A percentile compares a stretch with the other conserved stretches of the same genome.
phyloP scores from a whole-genome alignment of 352 stramenopile species.

The Globisporangium radiosum region DNA sequence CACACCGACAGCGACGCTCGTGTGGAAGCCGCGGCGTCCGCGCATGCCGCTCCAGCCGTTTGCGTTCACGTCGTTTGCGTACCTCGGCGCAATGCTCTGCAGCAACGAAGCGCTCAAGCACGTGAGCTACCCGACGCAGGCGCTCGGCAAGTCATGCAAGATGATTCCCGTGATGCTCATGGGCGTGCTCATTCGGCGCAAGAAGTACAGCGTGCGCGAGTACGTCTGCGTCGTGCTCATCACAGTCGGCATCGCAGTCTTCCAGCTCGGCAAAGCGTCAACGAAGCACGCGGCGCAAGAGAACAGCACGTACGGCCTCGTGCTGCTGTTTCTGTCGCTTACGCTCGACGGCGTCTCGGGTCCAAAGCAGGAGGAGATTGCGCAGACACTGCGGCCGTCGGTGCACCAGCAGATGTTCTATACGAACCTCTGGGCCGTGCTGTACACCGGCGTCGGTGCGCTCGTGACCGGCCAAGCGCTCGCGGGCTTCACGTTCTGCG shows the following conservation, averaged over 20 bases:
- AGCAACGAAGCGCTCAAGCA: constrained; percentile 91
- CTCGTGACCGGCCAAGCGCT: constrained; percentile 70
- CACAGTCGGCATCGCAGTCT: constrained; percentile 85
- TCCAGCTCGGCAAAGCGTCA: constrained; percentile 83
- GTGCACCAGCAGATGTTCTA: constrained; percentile 90
- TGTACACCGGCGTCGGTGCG: constrained; percentile 75
- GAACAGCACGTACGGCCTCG: constrained; percentile 86
- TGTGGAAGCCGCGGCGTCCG: constrained; percentile 70
- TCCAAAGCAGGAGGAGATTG: constrained; percentile 93
- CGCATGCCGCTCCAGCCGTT: constrained; percentile 76
- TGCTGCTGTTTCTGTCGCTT: constrained; percentile 90
- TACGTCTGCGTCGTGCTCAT: constrained; percentile 90
- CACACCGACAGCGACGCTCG: constrained; percentile 46
- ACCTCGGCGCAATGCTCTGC: constrained; percentile 89
- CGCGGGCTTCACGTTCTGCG: constrained; percentile 69
- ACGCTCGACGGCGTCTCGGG: constrained; percentile 94
- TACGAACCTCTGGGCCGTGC: constrained; percentile 85
- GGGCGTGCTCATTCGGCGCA: constrained; percentile 88
- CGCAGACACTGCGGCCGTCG: constrained; percentile 59
- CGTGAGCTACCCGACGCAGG: constrained; percentile 96
- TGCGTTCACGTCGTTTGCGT: constrained; percentile 83
- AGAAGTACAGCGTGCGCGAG: constrained; percentile 85
- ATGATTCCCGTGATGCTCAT: constrained; percentile 98
- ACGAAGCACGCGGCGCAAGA: constrained; percentile 70
- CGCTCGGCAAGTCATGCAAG: constrained; percentile 98